Base-by-base conservation (phyloP, 257 asterid species). In the Eustoma russellianum region DNA sequence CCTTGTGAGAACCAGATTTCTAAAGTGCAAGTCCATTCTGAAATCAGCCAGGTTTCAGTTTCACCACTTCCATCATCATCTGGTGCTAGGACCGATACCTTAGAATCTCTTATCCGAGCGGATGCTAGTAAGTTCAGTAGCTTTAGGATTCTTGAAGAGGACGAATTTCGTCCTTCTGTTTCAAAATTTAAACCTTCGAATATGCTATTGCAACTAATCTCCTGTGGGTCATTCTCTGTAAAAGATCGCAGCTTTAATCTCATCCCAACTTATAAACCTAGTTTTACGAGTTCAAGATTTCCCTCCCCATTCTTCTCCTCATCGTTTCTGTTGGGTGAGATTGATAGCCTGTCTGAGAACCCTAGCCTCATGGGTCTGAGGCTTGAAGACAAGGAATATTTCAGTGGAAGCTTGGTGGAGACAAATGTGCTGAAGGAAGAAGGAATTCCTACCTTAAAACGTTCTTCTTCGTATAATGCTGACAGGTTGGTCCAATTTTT, bases 141-240 rank as follows among this genome's bases (percentile, higher is more conserved):
- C 83, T 78, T 88, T 60, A 69, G 95, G 66, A 81, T 83, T 62
- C 85, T 79, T 10, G 88, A 81, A 59, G 90, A 78, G 55, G 93
- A 83, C 60, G 93, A 79, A 46, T 74, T 74, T 46, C 73, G 69
- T 46, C 58, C 73, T 62, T 55, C 82, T 13, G 66, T 60, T 69
- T 56, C 85, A 12, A 88, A 79, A 55, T 72, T 88, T 47, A 92
- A 81, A 82, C 78, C 97, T 50, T 85, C 98, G 13, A 92, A 77
- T 63, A 74, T 88, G 90, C 68, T 92, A 44, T 71, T 92, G 91
- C 99, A 92, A 63, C 55, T 92, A 50, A 85, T 92, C 60, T 82
- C 99, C 9, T 92, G 99, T 40, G 99, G 99, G 33, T 82, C 99
- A 3, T 66, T 88, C 62, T 76, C 95, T 7, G 99, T 92, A 15